Evolutionary conservation across 768 basidiomycete genomes (phyloP), one percentile per base, ranked within the genome.

Genomic region (Suillus subluteus): DNA sequence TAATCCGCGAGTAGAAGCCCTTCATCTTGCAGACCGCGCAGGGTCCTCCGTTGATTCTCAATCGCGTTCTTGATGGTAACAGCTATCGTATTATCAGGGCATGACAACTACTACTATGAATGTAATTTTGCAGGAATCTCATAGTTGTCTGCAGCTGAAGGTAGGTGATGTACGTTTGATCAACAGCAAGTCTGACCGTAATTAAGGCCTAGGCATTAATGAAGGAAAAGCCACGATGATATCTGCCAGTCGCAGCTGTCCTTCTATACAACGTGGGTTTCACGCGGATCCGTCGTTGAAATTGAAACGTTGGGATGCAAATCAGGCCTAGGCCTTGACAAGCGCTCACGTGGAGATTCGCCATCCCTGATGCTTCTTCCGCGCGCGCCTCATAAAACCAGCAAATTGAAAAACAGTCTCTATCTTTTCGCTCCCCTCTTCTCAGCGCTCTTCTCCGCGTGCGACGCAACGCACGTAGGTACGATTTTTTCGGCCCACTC

Each of bases 1-100:
- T 26, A 30, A 70, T 67, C 55, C 3, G 23, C 15, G 13, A 65
- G 21, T 59, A 65, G 30, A 61, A 63, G 13, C 21, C 55, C 38
- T 66, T 66, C 30, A 69, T 66, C 35, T 30, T 72, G 58, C 48
- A 62, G 7, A 67, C 66, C 48, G 1, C 67, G 68, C 40, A 72
- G 66, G 63, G 7, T 59, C 56, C 56, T 58, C 5, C 62, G 64
- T 13, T 56, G 55, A 37, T 56, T 56, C 50, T 54, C 40, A 26
- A 72, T 67, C 37, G n/a, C 58, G 5, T 65, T 40, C 55, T 65
- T 63, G 52, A 74, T 63, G 6, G 32, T 26, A 3, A 32, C 26
- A 4, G 65, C 56, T 3, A 43, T 52, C 64, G 58, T 68, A 23
- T 2, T 30, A 26, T 23, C 54, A n/a, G 55, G 1, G 65, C 44